Percentiles rank a stretch among this genome's conserved stretches.
Conservation (phyloP, 2,329 filamentous ascomycete species). For the Ophiostoma quercus region DNA sequence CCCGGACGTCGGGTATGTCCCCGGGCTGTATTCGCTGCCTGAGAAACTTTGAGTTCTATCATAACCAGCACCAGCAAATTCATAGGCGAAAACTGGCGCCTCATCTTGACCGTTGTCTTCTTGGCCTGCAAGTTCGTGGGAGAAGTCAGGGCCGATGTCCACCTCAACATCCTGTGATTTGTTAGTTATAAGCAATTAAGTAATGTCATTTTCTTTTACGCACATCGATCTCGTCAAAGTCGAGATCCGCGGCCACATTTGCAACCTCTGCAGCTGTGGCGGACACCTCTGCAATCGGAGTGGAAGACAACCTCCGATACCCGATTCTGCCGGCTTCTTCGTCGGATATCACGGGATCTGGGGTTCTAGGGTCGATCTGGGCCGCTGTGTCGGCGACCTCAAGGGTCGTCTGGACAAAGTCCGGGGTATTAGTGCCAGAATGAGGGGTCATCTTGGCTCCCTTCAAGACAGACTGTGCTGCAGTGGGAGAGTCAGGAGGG, state of each 20-base stretch:
- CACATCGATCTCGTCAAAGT: slow-evolving; percentile 34
- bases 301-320: slow-evolving; percentile 35
- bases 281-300: slow-evolving; percentile 39
- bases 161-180: slow-evolving; percentile 14
- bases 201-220: slow-evolving; percentile 7
- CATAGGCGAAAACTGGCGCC: slow-evolving; percentile 42
- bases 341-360: slow-evolving; percentile 34
- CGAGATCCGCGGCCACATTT: slow-evolving; percentile 40
- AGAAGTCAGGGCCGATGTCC: slow-evolving; percentile 25
- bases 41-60: slow-evolving; percentile 23
- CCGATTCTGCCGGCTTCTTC: slow-evolving; percentile 28
- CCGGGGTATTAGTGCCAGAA: slow-evolving; percentile 31
- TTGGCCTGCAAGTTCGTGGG: slow-evolving; percentile 25
- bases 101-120: slow-evolving; percentile 26
- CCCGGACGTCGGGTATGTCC: not conserved
- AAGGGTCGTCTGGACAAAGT: slow-evolving; percentile 31
- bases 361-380: slow-evolving; percentile 32
- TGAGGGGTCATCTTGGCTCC: slow-evolving; percentile 16
- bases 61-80: slow-evolving; percentile 17
- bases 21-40: slow-evolving; percentile 16
- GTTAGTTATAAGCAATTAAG: not conserved
- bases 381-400: slow-evolving; percentile 37
- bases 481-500: slow-evolving; percentile 25
- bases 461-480: not conserved
- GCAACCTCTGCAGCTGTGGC: slow-evolving; percentile 35